Conservation (phyloP, 345 rosid genomes). For the Triadica sebifera region DNA sequence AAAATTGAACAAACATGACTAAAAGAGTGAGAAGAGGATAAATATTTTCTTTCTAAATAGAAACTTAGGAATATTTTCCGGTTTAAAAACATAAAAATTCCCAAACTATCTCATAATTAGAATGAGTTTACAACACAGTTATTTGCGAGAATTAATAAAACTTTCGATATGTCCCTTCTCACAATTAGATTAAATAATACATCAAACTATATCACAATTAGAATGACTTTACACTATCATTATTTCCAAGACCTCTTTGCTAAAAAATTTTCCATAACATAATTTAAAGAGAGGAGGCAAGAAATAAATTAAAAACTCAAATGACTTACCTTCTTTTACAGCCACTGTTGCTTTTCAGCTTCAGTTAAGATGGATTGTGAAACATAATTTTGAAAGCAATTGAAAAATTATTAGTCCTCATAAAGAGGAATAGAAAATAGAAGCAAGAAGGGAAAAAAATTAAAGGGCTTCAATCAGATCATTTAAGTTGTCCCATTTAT, state of each 20-base stretch:
- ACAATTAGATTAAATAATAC: conserved; percentile 27
- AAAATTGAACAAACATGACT: background rate
- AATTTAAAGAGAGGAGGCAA: background rate
- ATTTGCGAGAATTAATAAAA: background rate
- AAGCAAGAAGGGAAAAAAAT: background rate
- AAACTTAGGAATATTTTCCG: background rate
- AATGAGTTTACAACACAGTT: conserved; percentile 10
- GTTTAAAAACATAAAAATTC: background rate
- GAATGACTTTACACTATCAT: conserved; percentile 52
- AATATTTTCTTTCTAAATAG: background rate
- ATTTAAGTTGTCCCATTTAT: background rate
- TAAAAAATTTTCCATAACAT: background rate
- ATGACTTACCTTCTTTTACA: conserved; percentile 39
- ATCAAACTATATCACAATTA: conserved; percentile 42
- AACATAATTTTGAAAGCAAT: conserved; percentile 5
- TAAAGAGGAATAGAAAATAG: background rate
- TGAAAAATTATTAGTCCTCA: background rate
- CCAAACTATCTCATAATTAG: background rate
- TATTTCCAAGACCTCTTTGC: no score
- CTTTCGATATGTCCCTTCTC: background rate
- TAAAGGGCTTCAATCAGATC: background rate
- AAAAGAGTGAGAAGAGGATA: background rate
- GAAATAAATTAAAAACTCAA: background rate
- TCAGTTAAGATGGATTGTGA: conserved; percentile 38
- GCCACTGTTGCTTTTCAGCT: conserved; percentile 39